A percentile compares a stretch with the other conserved stretches of the same genome.
These are phyloP conservation scores for Salmacisia buchloeana DNA, from an alignment of 1,284 basidiomycete species.

Conservation along the genomic window DNA sequence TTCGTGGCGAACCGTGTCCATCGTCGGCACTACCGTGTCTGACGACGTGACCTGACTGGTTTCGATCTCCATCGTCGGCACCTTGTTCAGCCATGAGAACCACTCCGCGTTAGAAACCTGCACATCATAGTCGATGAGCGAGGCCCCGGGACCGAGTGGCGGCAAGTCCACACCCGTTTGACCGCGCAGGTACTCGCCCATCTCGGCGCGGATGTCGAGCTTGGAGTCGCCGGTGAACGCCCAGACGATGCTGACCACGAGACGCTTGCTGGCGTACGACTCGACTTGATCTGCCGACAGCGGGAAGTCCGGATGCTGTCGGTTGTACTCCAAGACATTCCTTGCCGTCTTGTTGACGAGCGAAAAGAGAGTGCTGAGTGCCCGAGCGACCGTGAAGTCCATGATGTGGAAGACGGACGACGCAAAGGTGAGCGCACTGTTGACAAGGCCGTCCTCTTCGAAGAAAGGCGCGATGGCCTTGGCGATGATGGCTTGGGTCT, in stretches of 20 bases:
- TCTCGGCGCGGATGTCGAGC: slow-evolving; percentile 76
- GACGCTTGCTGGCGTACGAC: slow-evolving; percentile 81
- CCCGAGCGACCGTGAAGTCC: slow-evolving; percentile 90
- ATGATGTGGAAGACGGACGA: slow-evolving; percentile 89
- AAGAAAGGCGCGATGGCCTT: slow-evolving; percentile 56
- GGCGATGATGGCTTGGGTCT: slow-evolving; percentile 72
- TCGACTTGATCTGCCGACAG: slow-evolving; percentile 75
- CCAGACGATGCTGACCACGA: slow-evolving; percentile 91
- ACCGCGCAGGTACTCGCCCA: slow-evolving; percentile 80
- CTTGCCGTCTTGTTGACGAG: slow-evolving; percentile 92
- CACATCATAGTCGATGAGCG: slow-evolving; percentile 93
- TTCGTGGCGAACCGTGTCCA: slow-evolving; percentile 97
- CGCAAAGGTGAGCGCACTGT: slow-evolving; percentile 71
- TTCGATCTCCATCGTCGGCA: slow-evolving; percentile 93
- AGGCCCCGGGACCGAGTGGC: slow-evolving; percentile 62
- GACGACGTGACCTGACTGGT: slow-evolving; percentile 90
- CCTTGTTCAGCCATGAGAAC: slow-evolving; percentile 74
- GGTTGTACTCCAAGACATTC: slow-evolving; percentile 90
- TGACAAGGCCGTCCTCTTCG: slow-evolving; percentile 67
- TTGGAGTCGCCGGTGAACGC: slow-evolving; percentile 95
- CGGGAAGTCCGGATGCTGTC: slow-evolving; percentile 90
- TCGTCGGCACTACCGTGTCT: slow-evolving; percentile 94
- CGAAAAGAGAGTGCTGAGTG: slow-evolving; percentile 91
- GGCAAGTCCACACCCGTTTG: slow-evolving; percentile 88
- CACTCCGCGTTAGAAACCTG: slow-evolving; percentile 69